Base-by-base conservation (phyloP, 225 moss, liverwort and hornwort species). In the Neckera pumila region DNA sequence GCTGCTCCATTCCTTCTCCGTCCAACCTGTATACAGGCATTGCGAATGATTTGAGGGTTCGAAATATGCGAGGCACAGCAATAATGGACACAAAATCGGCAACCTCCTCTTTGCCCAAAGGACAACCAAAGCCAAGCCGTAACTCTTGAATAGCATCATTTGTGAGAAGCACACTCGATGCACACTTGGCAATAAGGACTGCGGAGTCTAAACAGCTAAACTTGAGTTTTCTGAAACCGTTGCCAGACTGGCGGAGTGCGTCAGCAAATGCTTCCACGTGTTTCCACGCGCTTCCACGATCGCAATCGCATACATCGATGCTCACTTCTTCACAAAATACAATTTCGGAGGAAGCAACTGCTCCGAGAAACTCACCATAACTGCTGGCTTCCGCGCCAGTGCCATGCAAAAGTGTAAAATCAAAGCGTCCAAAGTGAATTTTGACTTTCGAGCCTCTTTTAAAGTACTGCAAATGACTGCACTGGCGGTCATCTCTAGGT, bases 141-240 rank as follows among this genome's bases (percentile, higher is more conserved):
- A n/a, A n/a, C 6, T 38, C n/a, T 58, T 83, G 25, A 36, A 80
- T 45, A 18, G 6, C 25, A 56, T 25, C 26, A 7, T 25, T 78
- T 78, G 7, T 4, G 1, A 26, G 56, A 38, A 86, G 9, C 43
- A 58, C 17, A 8, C 42, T 57, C 12, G 57, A 67, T 11, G 36
- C 11, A 36, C 79, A 79, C 67, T 57, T 58, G 23, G 57, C 66
- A 12, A 43, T 11, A 33, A 1, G 4, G 1, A 86, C 7, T 5
- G 3, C 0, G 0, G 59, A 26, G 15, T 3, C 81, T 0, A 0
- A 0, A 14, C 0, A 51, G 0, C 0, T 0, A 16, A 82, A 0
- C 0, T 0, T 0, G 4, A 87, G 22, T 5, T 1, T 3, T 71
- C 4, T 70, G 7, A 83, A 28, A 23, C 10, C 4, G 7, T 14